Evolutionary conservation across 345 rosid genomes (phyloP).

Genomic region (Citrus unshiu): DNA sequence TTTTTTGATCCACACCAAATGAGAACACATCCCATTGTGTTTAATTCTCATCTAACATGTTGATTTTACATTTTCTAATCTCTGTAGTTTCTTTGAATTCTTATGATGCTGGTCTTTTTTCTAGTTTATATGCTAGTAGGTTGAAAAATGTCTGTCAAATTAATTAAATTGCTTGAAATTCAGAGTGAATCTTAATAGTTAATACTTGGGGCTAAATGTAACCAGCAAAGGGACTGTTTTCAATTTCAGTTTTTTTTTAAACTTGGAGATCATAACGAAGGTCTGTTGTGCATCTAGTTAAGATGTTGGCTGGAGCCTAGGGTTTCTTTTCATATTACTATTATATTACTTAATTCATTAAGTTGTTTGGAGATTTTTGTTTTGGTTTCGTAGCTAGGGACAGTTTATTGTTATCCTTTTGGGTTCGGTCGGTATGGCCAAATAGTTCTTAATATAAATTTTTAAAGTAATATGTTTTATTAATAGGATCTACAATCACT

Average conservation of each 20-base stretch:
- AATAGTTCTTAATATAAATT: too few species aligned
- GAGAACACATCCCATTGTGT: slow-evolving; percentile 35
- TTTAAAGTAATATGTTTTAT: too few species aligned
- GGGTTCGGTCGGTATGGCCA: too few species aligned
- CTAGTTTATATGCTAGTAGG: background rate
- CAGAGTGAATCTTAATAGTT: background rate
- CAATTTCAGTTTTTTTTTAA: background rate
- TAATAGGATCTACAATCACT: too few species aligned
- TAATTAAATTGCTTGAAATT: background rate
- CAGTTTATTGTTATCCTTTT: too few species aligned
- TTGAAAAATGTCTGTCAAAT: background rate
- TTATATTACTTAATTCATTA: too few species aligned
- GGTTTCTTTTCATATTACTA: too few species aligned
- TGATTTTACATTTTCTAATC: background rate
- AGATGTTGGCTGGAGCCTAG: background rate
- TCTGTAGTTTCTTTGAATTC: background rate
- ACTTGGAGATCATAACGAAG: background rate
- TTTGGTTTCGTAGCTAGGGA: too few species aligned
- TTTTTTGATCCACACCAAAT: slow-evolving; percentile 24
- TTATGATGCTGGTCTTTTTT: background rate
- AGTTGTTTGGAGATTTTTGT: too few species aligned
- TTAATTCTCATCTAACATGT: background rate
- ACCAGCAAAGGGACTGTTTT: background rate
- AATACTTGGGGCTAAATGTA: background rate
- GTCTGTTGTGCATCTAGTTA: too few species aligned